Evolutionary conservation across 371 early-diverging fungal species (phyloP).

Genomic region (Chytridium lagenaria): DNA sequence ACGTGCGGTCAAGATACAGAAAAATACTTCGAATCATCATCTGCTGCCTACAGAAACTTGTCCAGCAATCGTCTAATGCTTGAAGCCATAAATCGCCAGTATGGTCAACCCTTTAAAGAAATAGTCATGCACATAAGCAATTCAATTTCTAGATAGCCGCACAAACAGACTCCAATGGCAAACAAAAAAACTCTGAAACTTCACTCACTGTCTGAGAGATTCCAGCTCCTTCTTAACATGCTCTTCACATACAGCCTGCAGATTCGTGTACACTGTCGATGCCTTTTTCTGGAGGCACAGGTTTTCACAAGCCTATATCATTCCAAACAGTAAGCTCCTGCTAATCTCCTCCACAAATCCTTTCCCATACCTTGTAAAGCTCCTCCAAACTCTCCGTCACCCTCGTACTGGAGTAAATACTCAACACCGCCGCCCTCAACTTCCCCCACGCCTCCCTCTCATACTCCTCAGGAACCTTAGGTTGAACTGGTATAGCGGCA

Average conservation of each 20-base stretch:
- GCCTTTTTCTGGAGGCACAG: slow-evolving; percentile 81
- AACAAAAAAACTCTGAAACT: background rate
- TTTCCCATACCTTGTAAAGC: slow-evolving; percentile 70
- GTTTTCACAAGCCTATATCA: slow-evolving; percentile 73
- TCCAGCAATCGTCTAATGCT: slow-evolving; percentile 67
- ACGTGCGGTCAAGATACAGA: slow-evolving; percentile 90
- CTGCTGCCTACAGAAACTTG: slow-evolving; percentile 69
- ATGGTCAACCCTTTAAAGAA: background rate
- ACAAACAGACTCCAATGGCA: too few relatives aligned
- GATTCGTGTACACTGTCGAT: slow-evolving; percentile 64
- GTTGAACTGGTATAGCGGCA: slow-evolving; percentile 60
- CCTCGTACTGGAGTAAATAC: slow-evolving; percentile 70
- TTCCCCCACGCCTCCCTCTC: slow-evolving; percentile 69
- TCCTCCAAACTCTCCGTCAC: slow-evolving; percentile 79
- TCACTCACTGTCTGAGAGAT: slow-evolving; percentile 41
- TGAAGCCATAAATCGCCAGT: slow-evolving; percentile 41
- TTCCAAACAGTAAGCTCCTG: background rate
- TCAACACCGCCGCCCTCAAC: slow-evolving; percentile 72
- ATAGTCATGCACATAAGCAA: too few relatives aligned
- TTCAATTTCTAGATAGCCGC: too few relatives aligned
- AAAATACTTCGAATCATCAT: slow-evolving; percentile 82
- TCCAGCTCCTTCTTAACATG: slow-evolving; percentile 53
- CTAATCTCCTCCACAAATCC: background rate
- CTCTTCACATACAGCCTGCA: slow-evolving; percentile 62
- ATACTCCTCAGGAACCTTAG: slow-evolving; percentile 74